Conservation (phyloP, 495 filamentous ascomycete species). For the Rhypophila decipiens region DNA sequence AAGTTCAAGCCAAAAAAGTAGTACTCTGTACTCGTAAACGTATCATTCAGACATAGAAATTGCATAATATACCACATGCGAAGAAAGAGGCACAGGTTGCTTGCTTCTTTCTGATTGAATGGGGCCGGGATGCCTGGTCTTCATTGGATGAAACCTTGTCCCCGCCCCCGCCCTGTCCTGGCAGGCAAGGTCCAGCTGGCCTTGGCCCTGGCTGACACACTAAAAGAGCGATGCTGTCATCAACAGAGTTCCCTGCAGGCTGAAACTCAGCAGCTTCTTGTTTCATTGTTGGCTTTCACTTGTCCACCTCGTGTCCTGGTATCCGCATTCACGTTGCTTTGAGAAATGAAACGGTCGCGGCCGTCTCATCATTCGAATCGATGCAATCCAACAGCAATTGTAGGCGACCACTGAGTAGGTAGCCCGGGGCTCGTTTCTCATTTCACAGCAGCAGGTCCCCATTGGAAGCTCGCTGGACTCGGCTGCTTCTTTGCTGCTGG, state of each 20-base stretch:
- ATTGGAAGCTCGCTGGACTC: no score
- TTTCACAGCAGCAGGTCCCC: not conserved
- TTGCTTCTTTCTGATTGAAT: no score
- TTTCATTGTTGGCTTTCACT: not conserved
- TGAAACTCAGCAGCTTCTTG: not conserved
- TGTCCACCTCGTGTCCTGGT: not conserved
- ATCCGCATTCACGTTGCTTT: not conserved
- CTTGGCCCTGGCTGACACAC: not conserved
- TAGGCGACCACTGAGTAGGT: slow-evolving; percentile 17
- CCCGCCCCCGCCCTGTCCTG: not conserved
- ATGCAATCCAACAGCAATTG: slow-evolving; percentile 16
- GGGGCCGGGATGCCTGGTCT: no score
- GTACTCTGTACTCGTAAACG: no score
- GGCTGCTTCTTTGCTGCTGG: not conserved
- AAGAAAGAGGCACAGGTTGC: no score
- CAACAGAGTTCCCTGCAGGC: not conserved
- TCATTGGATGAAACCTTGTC: no score
- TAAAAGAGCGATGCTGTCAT: not conserved
- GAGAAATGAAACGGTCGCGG: slow-evolving; percentile 3
- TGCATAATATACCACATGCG: no score
- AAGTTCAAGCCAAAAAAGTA: no score
- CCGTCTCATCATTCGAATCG: slow-evolving; percentile 8
- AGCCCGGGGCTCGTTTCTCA: slow-evolving; percentile 13
- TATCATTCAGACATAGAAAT: no score
- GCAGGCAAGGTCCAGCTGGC: not conserved